Evolutionary conservation across 164 flowering plant species (phyloP), one percentile per base, ranked within the genome.

Genomic region (Pachysandra terminalis): DNA sequence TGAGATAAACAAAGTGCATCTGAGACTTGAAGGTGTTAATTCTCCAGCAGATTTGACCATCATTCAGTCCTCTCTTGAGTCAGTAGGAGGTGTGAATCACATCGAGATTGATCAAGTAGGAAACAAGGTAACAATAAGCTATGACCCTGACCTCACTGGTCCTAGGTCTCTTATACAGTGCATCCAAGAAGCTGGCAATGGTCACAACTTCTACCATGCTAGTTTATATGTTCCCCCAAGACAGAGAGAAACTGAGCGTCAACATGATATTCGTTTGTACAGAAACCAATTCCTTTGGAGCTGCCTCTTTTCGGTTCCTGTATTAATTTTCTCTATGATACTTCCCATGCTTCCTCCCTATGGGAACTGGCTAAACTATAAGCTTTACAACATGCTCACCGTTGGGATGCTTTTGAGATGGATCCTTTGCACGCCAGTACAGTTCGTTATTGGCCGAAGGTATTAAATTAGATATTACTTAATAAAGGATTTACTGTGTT

Each of bases 311-410:
- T 82, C 98, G 21, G 79, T 86, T 74, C 98, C 96, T 52, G 87
- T 90, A 25, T 80, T 94, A 70, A 25, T 85, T 17, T 90, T 82
- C 70, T 85, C 97, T 25, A 94, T 94, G 98, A 89, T 87, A 60
- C 82, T 94, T 69, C 98, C 98, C 0, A 91, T 91, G 98, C 82
- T 94, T 78, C 90, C 72, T 76, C 95, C 97, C 15, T 88, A 84
- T 71, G 96, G 95, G 16, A 73, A 83, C 70, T 90, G 97, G 96
- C 74, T 94, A 72, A 82, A 81, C 6, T 71, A 70, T 64, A 90
- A 81, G 78, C 59, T 91, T 58, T 64, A 83, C 72, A 84, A 90
- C 60, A 85, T 85, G 97, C 84, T 94, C 63, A 82, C 87, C 12
- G 51, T 89, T 72, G 98, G 98, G 59, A 77, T 87, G 83, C 77